A percentile compares a stretch with the other conserved stretches of the same genome.
Evolutionary conservation across 2,329 filamentous ascomycete genomes (phyloP).

Genomic region (Rhinocladiella similis): DNA sequence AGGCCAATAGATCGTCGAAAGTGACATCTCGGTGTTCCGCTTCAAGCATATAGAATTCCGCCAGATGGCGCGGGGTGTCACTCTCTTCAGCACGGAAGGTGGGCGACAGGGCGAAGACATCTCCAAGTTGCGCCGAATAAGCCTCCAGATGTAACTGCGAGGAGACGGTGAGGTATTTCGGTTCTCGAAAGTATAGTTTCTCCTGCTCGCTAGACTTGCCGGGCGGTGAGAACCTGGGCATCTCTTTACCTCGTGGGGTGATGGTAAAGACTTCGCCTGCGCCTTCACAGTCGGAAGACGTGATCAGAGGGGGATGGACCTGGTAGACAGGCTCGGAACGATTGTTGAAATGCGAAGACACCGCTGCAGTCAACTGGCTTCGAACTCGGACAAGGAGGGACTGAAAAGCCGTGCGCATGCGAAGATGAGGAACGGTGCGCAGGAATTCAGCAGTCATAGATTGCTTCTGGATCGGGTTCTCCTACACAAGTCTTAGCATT

Average conservation of each 20-base stretch:
- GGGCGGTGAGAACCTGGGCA: slow-evolving; percentile 20
- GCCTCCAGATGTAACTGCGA: slow-evolving; percentile 93
- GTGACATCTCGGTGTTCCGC: slow-evolving; percentile 75
- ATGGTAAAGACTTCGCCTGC: slow-evolving; percentile 91
- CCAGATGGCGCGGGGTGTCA: slow-evolving; percentile 89
- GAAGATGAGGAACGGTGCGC: slow-evolving; percentile 82
- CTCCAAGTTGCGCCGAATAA: slow-evolving; percentile 80
- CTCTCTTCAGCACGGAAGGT: slow-evolving; percentile 92
- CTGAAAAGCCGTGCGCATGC: slow-evolving; percentile 77
- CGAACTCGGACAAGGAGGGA: slow-evolving; percentile 77
- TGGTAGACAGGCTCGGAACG: slow-evolving; percentile 68
- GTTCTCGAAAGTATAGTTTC: slow-evolving; percentile 72
- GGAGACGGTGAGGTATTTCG: slow-evolving; percentile 96
- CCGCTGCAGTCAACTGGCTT: slow-evolving; percentile 72
- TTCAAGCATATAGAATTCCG: slow-evolving; percentile 99
- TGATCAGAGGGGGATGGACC: slow-evolving; percentile 90
- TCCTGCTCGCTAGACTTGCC: slow-evolving; percentile 35
- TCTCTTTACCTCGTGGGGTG: slow-evolving; percentile 37
- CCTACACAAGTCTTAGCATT: slow-evolving; percentile 50
- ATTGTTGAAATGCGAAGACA: slow-evolving; percentile 71
- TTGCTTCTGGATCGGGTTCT: slow-evolving; percentile 93
- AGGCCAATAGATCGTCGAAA: slow-evolving; percentile 70
- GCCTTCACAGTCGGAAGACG: slow-evolving; percentile 95
- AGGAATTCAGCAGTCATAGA: slow-evolving; percentile 89
- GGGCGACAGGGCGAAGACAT: slow-evolving; percentile 91